Base-by-base conservation (phyloP, 1,284 basidiomycete genomes). In the Heterobasidion parviporum region DNA sequence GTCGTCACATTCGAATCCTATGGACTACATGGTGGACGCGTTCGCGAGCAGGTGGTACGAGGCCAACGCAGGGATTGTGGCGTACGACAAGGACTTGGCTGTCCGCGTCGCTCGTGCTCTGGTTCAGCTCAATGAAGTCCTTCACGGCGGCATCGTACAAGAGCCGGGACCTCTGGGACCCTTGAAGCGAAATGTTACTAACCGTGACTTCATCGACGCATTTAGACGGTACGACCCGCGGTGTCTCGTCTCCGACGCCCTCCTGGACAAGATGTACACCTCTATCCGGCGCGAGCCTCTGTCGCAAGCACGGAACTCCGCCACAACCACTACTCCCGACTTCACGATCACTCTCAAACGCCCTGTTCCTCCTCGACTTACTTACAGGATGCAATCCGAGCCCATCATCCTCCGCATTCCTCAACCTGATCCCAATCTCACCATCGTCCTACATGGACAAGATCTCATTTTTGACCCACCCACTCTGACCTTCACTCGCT, bases 31-130 rank as follows among this genome's bases (percentile, higher is more conserved):
- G 1, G 77, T 92, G 43, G 94, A 98, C 67, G 82, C 87, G 9
- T 95, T 99, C 66, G 90, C 94, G 7, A 79, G 82, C 59, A 81
- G 89, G 32, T 99, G 94, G 91, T 89, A 91, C 61, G 85, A 89
- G 57, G 87, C 89, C n/a, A 99, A 99, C 67, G 81, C 84, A 14
- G 77, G 79, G 49, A 77, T 81, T 36, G 81, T 94, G 26, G 79
- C 87, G 2, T 94, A 87, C 64, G 87, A 91, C 70, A 85, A 83
- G 65, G 86, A 91, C 59, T 74, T 92, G 53, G 87, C 92, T 1
- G 74, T 80, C 57, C 84, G 86, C 36, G 80, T 98, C 49, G 88
- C 94, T 36, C 81, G 90, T 52, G 87, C 92, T 1, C 85, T 96
- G 56, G 85, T 95, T 60, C 89, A 94, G 65, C 78, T 97, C 53